phyloP scores from a whole-genome alignment of 2,329 filamentous ascomycete genomes.

The Gremmenia infestans region DNA sequence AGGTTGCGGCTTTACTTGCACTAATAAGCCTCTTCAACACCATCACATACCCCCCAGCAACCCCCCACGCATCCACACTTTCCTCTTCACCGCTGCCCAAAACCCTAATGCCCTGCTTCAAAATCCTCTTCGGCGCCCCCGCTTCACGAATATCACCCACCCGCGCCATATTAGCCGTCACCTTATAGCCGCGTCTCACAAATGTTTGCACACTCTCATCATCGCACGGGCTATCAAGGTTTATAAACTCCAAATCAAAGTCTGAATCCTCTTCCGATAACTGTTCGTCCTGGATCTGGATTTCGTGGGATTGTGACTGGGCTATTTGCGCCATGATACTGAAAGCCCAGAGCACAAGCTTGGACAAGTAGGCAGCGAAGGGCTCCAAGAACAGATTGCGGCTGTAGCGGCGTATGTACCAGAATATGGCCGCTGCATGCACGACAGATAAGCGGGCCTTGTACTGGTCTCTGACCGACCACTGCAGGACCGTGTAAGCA shows the following conservation, averaged over 20 bases:
- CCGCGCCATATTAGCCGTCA: constrained; percentile 11
- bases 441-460: too few species aligned
- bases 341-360: constrained; percentile 38
- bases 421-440: constrained; percentile 32
- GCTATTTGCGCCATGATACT: constrained; percentile 12
- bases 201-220: constrained; percentile 16
- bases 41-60: too few species aligned
- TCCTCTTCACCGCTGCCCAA: too few species aligned
- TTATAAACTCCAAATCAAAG: constrained; percentile 7
- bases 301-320: too few species aligned
- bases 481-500: too few species aligned
- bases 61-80: too few species aligned
- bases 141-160: too few species aligned
- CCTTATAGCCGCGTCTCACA: constrained; percentile 8
- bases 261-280: background rate
- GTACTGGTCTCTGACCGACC: too few species aligned
- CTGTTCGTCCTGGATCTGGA: background rate
- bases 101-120: too few species aligned
- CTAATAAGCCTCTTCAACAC: too few species aligned
- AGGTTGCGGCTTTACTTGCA: too few species aligned
- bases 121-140: too few species aligned
- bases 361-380: constrained; percentile 35
- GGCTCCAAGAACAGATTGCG: constrained; percentile 38
- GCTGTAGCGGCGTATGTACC: constrained; percentile 43
- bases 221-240: constrained; percentile 16